These are phyloP conservation scores for Aspergillus sclerotialis DNA, from an alignment of 2,329 filamentous ascomycete genomes.

Conservation along the genomic window DNA sequence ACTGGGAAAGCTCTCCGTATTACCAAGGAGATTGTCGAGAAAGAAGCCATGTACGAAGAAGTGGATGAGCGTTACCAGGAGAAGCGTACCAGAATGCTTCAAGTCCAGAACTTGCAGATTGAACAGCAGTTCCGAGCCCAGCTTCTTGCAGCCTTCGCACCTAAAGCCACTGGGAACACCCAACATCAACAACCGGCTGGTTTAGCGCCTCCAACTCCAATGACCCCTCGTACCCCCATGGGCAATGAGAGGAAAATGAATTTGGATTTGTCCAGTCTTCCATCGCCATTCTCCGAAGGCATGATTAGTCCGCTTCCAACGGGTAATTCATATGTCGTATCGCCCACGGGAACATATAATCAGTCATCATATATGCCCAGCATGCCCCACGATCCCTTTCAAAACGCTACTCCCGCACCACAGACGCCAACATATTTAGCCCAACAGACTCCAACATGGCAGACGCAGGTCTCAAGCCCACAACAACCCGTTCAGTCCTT, in stretches of 20 bases:
- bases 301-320: conserved; percentile 20
- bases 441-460: conserved; percentile 12
- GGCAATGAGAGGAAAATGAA: conserved; percentile 29
- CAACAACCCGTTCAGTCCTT: conserved; percentile 11
- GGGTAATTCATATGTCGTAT: conserved; percentile 16
- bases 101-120: conserved; percentile 31
- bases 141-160: conserved; percentile 28
- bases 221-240: conserved; percentile 19
- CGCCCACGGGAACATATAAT: conserved; percentile 18
- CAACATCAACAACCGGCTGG: conserved; percentile 6
- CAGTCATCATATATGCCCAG: conserved; percentile 16
- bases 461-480: conserved; percentile 7
- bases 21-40: conserved; percentile 76
- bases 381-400: conserved; percentile 19
- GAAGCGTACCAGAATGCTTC: conserved; percentile 32
- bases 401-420: conserved; percentile 12
- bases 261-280: conserved; percentile 25
- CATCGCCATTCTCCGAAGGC: conserved; percentile 19
- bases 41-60: conserved; percentile 95
- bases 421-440: conserved; percentile 23
- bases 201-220: conserved; percentile 14
- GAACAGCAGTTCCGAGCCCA: conserved; percentile 31
- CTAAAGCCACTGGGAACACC: conserved; percentile 6
- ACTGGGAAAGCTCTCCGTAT: conserved; percentile 78
- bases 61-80: conserved; percentile 66